These are phyloP conservation scores for Ascoidea rubescens DNA, from an alignment of 805 yeast genomes.

Conservation along the genomic window DNA sequence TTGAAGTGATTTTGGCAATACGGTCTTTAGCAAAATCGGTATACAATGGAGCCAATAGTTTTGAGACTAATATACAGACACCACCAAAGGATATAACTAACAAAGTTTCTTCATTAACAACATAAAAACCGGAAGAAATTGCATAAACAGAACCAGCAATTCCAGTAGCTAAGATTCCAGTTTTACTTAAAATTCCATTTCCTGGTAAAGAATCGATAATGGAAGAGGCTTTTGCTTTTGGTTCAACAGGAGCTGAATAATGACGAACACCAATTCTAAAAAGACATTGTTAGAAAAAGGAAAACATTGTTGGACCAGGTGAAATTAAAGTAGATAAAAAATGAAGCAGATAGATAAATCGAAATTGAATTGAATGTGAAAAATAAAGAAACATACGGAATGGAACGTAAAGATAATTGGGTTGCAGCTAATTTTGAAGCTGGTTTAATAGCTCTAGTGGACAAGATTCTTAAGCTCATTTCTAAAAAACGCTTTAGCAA, in stretches of 20 bases:
- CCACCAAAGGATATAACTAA: constrained; percentile 70
- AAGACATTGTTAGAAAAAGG: neutral
- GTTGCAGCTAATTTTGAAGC: too few species aligned
- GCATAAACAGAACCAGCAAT: constrained; percentile 93
- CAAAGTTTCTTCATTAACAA: constrained; percentile 88
- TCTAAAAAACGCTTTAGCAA: too few species aligned
- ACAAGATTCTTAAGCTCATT: too few species aligned
- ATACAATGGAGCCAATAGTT: constrained; percentile 87
- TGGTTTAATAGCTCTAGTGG: too few species aligned
- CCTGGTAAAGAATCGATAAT: constrained; percentile 92
- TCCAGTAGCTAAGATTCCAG: constrained; percentile 89
- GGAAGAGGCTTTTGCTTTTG: constrained; percentile 82
- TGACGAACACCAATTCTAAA: neutral
- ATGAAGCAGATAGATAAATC: neutral
- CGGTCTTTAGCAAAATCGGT: constrained; percentile 87
- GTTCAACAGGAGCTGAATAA: constrained; percentile 30
- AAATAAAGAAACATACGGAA: too few species aligned
- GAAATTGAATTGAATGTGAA: too few species aligned
- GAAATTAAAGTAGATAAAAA: neutral
- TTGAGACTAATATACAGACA: constrained; percentile 62
- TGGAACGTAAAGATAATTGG: too few species aligned
- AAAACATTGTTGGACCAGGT: too few species aligned
- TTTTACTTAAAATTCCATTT: constrained; percentile 73
- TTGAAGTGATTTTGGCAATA: constrained; percentile 64
- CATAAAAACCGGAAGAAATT: constrained; percentile 83